Evolutionary conservation across 345 rosid genomes (phyloP), one percentile per base, ranked within the genome.

Genomic region (Psidium friedrichsthalianum): DNA sequence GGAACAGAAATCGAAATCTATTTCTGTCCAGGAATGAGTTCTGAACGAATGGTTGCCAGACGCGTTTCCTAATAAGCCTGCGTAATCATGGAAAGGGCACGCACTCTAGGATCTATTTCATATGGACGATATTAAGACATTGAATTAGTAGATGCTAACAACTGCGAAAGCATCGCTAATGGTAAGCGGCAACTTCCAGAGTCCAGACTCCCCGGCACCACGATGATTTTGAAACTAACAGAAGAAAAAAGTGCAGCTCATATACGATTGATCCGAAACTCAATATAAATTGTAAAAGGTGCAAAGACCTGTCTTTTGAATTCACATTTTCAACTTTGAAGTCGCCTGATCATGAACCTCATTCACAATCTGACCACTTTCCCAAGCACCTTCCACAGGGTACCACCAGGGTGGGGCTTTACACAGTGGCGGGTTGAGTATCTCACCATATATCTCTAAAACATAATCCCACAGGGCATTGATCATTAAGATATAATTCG

Each of bases 391-490:
- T 32, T 86, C 5, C 61, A 32, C 40, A 36, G 21, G 87, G 83
- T 12, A 82, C 85, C 69, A 22, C 86, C 56, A 57, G 82, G 55
- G 53, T 16, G 56, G 29, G 58, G 51, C n/a, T 83, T 82, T 84
- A 84, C 88, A n/a, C n/a, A 12, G 25, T 3, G 82, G 47, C 59
- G 56, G 87, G 51, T 82, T 86, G 18, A 80, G 85, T 54, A 88
- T 22, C 25, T 87, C 89, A 85, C n/a, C 89, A 29, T 84, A 53
- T 88, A 86, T 90, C 89, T 86, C 94, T 92, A 86, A 36, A 59
- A 84, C 49, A 69, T 24, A 83, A 78, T 55, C 18, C 61, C 56
- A 83, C 36, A 74, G 27, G 27, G 3, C 40, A 27, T 83, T 42
- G 2, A 18, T 52, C 76, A 56, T 59, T 32, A 36, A 81, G 80